A percentile compares a stretch with the other conserved stretches of the same genome.
Evolutionary conservation across 2,329 filamentous ascomycete species (phyloP).

Genomic region (Ascochyta clinopodiicola): DNA sequence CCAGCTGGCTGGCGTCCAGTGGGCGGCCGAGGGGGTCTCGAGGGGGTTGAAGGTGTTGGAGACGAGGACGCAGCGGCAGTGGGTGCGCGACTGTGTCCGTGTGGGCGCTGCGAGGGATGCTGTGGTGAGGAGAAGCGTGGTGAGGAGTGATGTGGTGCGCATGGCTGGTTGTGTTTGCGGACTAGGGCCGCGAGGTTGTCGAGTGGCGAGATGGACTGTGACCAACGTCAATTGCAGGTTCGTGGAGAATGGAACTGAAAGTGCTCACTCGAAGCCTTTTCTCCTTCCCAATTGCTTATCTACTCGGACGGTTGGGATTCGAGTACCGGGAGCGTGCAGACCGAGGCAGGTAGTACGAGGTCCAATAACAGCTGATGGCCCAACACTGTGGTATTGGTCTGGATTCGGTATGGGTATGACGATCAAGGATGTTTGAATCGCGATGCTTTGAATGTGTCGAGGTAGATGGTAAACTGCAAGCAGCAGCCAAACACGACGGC

Average conservation of each 20-base stretch:
- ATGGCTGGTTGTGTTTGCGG: conserved; percentile 1
- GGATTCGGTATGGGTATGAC: conserved; percentile 1
- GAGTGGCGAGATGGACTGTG: background rate
- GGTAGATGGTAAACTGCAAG: background rate
- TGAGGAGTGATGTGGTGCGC: conserved; percentile 23
- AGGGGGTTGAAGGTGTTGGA: conserved; percentile 20
- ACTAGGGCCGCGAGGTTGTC: background rate
- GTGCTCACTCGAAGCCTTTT: conserved; percentile 2
- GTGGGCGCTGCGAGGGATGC: conserved; percentile 22
- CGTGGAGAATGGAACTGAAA: background rate
- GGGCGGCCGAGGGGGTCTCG: conserved; percentile 28
- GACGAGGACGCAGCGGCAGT: conserved; percentile 40
- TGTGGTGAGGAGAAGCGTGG: conserved; percentile 18
- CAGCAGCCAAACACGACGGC: conserved; percentile 9
- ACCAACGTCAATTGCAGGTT: background rate
- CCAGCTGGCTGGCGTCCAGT: conserved; percentile 26
- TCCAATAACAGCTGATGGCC: background rate
- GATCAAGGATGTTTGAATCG: conserved; percentile 1
- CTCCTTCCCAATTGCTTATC: background rate
- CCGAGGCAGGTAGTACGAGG: conserved; percentile 1
- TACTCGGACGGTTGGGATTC: background rate
- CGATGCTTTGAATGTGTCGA: background rate
- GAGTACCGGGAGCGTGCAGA: conserved; percentile 2
- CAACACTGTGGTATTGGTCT: conserved; percentile 2
- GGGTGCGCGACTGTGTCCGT: conserved; percentile 32